Evolutionary conservation across 257 asterid genomes (phyloP), one percentile per base, ranked within the genome.

Genomic region (Fraxinus cuspidata): DNA sequence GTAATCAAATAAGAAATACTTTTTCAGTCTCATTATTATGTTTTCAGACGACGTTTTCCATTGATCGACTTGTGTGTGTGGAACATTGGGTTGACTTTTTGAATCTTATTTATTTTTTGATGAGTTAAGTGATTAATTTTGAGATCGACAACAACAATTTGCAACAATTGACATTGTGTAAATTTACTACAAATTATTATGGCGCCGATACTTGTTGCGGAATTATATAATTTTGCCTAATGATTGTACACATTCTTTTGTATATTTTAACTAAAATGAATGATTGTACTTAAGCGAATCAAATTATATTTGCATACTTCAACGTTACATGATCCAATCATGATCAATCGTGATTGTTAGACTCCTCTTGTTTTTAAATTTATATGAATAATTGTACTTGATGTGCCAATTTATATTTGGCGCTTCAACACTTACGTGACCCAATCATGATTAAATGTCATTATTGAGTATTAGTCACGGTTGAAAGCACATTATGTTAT

Each of bases 361-460:
- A 23, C 21, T 23, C 66, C 8, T n/a, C 21, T 7, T n/a, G 29
- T n/a, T 58, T 5, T 58, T 7, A 58, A 7, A 58, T 58, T 21
- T 58, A 58, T 27, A 58, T n/a, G 66, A 71, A 70, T 58, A 65
- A 78, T 19, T 70, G 81, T 67, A 78, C 38, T 37, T 60, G 60
- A 40, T 37, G 72, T 53, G 6, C 70, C 44, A 47, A 78, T 56
- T 16, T 58, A 58, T 5, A 37, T 56, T 35, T 49, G 29, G 28
- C 37, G 37, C 71, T 34, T 27, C 40, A 16, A 25, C 5, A 77
- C 53, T 35, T 7, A 58, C 64, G 31, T 56, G 35, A 37, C 38
- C 66, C 25, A 56, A 71, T 60, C 66, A 58, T 71, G 71, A 58
- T 58, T 77, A 25, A 9, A 13, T 4, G 6, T n/a, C 25, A 51